Percentiles rank a stretch among this genome's conserved stretches.
These are phyloP conservation scores for Gymnopilus dilepis DNA, from an alignment of 768 basidiomycete species.

Conservation along the genomic window DNA sequence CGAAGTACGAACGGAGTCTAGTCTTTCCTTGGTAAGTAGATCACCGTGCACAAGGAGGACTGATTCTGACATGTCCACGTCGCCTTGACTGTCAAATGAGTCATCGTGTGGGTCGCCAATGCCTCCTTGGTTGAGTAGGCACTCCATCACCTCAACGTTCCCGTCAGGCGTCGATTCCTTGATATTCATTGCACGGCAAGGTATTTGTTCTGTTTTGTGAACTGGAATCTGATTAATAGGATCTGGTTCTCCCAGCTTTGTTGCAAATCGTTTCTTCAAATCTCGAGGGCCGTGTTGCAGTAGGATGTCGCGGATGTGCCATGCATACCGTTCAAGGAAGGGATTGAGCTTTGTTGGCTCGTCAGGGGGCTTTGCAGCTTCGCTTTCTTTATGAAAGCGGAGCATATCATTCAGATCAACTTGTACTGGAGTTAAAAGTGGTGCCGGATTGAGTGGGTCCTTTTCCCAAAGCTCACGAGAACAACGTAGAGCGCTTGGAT, in stretches of 20 bases:
- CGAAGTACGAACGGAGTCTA: conserved; percentile 26
- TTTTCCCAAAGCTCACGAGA: conserved; percentile 28
- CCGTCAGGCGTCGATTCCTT: conserved; percentile 19
- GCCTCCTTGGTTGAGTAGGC: conserved; percentile 25
- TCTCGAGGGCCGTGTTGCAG: conserved; percentile 29
- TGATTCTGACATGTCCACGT: conserved; percentile 1
- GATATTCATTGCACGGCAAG: conserved; percentile 27
- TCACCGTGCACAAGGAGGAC: conserved; percentile 35
- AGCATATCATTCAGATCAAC: too few species aligned
- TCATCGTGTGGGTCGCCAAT: conserved; percentile 29
- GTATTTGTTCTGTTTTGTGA: conserved; percentile 25
- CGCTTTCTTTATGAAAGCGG: too few species aligned
- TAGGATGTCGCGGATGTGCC: conserved; percentile 34
- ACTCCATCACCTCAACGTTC: conserved; percentile 26
- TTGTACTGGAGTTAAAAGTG: too few species aligned
- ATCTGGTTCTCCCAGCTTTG: conserved; percentile 26
- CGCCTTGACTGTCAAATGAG: not conserved
- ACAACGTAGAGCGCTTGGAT: conserved; percentile 24
- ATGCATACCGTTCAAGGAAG: conserved; percentile 29
- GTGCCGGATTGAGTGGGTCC: not conserved
- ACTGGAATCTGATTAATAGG: conserved; percentile 31
- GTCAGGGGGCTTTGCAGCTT: conserved; percentile 24
- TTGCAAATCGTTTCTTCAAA: conserved; percentile 28
- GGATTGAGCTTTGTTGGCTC: not conserved
- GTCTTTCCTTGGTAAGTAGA: conserved; percentile 31